These are phyloP conservation scores for Odontarrhena argentea DNA, from an alignment of 345 rosid genomes.

Conservation along the genomic window DNA sequence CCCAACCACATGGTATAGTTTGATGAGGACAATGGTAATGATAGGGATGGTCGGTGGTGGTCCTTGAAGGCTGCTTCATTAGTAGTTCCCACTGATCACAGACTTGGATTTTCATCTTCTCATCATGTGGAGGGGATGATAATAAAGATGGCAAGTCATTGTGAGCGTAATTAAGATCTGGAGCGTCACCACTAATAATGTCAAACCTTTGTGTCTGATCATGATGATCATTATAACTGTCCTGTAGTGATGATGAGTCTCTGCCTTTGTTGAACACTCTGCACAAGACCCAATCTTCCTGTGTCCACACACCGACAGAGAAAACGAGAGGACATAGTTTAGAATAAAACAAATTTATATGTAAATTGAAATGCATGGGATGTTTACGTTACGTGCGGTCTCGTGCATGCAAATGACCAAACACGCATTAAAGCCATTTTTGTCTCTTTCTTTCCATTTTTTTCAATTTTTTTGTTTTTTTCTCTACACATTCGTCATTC, in stretches of 20 bases:
- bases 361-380: slow-evolving; percentile 36
- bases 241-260: slow-evolving; percentile 32
- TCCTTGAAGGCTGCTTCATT: slow-evolving; percentile 35
- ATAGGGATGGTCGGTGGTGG: slow-evolving; percentile 35
- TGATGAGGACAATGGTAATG: slow-evolving; percentile 34
- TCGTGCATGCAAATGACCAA: slow-evolving; percentile 45
- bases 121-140: slow-evolving; percentile 30
- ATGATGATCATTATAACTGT: slow-evolving; percentile 23
- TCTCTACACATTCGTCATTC: slow-evolving; percentile 20
- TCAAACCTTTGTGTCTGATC: slow-evolving; percentile 30
- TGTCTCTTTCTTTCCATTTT: slow-evolving; percentile 33
- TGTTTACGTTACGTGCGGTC: slow-evolving; percentile 39
- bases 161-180: slow-evolving; percentile 27
- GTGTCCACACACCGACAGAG: slow-evolving; percentile 44
- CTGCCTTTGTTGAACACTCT: slow-evolving; percentile 84
- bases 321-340: slow-evolving; percentile 29
- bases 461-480: neutral
- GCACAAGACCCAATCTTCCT: slow-evolving; percentile 99
- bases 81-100: slow-evolving; percentile 39
- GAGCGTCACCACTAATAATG: slow-evolving; percentile 14
- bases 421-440: slow-evolving; percentile 41
- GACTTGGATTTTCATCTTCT: slow-evolving; percentile 29
- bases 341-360: slow-evolving; percentile 8
- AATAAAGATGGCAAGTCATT: slow-evolving; percentile 23
- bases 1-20: slow-evolving; percentile 41